Conservation (phyloP, 345 rosid genomes). For the Citrus unshiu region DNA sequence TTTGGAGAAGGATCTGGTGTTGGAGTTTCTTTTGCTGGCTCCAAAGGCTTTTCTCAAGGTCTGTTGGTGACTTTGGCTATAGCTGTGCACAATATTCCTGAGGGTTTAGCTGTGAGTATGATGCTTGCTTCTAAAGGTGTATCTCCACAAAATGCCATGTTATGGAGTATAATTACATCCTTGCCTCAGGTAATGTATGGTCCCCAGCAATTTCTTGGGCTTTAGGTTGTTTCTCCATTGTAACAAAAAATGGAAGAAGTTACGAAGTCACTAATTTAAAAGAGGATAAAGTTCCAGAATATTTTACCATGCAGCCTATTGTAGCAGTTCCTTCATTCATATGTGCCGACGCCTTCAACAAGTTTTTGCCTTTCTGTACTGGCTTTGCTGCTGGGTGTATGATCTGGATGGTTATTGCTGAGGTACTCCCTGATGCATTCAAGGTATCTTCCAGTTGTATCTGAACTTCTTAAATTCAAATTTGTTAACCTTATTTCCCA, state of each 20-base stretch:
- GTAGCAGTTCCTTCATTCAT: slow-evolving; percentile 98
- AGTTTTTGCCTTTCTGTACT: slow-evolving; percentile 93
- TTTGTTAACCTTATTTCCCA: neutral
- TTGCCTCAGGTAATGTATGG: slow-evolving; percentile 77
- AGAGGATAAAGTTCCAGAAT: neutral
- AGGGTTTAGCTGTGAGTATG: slow-evolving; percentile 99
- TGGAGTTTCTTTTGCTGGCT: slow-evolving; percentile 99
- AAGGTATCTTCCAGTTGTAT: slow-evolving; percentile 46
- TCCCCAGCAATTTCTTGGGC: neutral
- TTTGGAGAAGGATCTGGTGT: slow-evolving; percentile 99
- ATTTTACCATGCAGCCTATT: slow-evolving; percentile 55
- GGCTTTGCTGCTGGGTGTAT: slow-evolving; percentile 99
- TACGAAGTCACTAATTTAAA: neutral
- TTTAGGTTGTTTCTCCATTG: neutral
- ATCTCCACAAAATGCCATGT: slow-evolving; percentile 98
- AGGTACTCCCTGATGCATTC: slow-evolving; percentile 98
- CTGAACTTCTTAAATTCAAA: neutral
- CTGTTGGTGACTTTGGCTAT: slow-evolving; percentile 96
- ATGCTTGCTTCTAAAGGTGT: slow-evolving; percentile 97
- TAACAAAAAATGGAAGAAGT: neutral
- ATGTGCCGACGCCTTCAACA: slow-evolving; percentile 95
- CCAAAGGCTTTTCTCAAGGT: slow-evolving; percentile 96
- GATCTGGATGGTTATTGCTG: slow-evolving; percentile 99
- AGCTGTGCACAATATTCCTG: slow-evolving; percentile 97
- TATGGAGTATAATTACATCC: slow-evolving; percentile 98